Percentiles rank a stretch among this genome's conserved stretches.
Conservation (phyloP, 306 rosid species). For the Crotalaria pallida region DNA sequence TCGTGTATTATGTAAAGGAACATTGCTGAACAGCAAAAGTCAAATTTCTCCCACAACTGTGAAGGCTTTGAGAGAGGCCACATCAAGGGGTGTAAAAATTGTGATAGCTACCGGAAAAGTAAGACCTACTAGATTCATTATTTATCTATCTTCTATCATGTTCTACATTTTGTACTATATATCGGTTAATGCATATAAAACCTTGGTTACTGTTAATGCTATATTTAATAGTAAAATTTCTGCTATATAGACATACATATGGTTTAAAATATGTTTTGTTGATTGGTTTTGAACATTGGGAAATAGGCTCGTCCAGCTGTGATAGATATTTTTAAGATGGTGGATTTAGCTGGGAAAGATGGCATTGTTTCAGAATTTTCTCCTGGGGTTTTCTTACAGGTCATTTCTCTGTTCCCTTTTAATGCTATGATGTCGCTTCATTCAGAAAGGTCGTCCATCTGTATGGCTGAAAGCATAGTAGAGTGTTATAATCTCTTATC, state of each 20-base stretch:
- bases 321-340: constrained; percentile 54
- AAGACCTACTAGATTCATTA: constrained; percentile 24
- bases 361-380: constrained; percentile 81
- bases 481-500: background rate
- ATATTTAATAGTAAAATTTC: constrained; percentile 1
- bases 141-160: background rate
- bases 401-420: constrained; percentile 25
- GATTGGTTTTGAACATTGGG: constrained; percentile 24
- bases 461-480: constrained; percentile 14
- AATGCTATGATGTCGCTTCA: background rate
- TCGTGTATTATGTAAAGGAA: constrained; percentile 51
- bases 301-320: constrained; percentile 90
- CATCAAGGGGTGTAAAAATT: constrained; percentile 80
- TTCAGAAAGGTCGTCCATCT: constrained; percentile 3
- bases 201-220: background rate
- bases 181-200: background rate
- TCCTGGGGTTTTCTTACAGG: constrained; percentile 95
- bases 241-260: background rate
- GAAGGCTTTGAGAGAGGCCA: constrained; percentile 73
- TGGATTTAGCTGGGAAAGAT: constrained; percentile 76
- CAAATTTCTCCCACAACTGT: constrained; percentile 58
- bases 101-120: constrained; percentile 98
- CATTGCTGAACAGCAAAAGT: constrained; percentile 81
- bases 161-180: constrained; percentile 3
- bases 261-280: constrained; percentile 18